These are phyloP conservation scores for Paramecium caudatum DNA, from an alignment of 73 alveolate species.

Conservation along the genomic window DNA sequence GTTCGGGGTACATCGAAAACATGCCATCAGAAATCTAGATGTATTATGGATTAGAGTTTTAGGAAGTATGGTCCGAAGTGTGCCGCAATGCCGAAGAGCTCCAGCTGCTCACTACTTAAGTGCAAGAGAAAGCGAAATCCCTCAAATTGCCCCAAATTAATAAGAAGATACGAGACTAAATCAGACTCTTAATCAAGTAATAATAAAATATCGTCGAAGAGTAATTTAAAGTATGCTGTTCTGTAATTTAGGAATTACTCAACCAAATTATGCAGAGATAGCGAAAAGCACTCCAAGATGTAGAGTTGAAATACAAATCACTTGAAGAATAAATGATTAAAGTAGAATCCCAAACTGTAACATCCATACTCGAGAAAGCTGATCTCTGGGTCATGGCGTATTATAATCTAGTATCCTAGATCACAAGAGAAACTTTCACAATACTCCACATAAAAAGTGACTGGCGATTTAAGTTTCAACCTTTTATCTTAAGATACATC, in stretches of 20 bases:
- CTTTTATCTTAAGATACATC: not conserved
- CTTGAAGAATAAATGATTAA: constrained; percentile 31
- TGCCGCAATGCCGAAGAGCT: no score
- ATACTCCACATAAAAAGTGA: not conserved
- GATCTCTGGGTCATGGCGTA: constrained; percentile 46
- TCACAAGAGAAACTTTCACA: not conserved
- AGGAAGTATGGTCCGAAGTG: no score
- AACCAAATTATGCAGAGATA: not conserved
- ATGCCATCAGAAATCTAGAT: constrained; percentile 73
- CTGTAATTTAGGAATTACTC: not conserved
- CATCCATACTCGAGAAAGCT: constrained; percentile 35
- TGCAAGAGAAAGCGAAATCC: not conserved
- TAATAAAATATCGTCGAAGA: constrained; percentile 36
- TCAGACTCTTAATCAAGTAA: constrained; percentile 40
- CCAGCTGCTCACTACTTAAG: no score
- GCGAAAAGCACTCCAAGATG: constrained; percentile 33
- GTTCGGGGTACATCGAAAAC: constrained; percentile 90
- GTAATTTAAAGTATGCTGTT: constrained; percentile 19
- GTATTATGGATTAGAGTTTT: no score
- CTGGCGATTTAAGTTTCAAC: not conserved
- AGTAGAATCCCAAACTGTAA: not conserved
- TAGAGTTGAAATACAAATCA: constrained; percentile 4
- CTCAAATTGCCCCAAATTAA: not conserved
- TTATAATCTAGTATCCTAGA: not conserved
- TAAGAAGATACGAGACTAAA: constrained; percentile 43